Base-by-base conservation (phyloP, 208 protist species). In the Phytomonas francai region DNA sequence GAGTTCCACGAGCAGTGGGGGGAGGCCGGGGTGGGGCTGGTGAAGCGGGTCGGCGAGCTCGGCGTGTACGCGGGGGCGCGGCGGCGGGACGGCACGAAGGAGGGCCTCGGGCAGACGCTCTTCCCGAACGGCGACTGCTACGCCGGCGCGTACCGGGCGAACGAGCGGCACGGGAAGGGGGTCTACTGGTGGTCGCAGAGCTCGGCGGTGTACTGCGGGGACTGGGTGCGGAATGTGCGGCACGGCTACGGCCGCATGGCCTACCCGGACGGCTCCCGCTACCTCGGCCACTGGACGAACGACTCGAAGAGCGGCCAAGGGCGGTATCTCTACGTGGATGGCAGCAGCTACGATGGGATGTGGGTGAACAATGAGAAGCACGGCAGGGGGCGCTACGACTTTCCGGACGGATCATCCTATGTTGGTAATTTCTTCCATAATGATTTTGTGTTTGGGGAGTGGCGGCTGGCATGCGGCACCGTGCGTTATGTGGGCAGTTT, bases 1-100 rank as follows among this genome's bases (percentile, higher is more conserved):
- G 91, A 94, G 49, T 93, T 90, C 79, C 86, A 94, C 73, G 87
- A 90, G 29, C 80, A 95, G 71, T 92, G 81, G 83, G 87, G 85
- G 25, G 82, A 90, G 29, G 45, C 73, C 36, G 87, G 86, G 19
- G 76, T 86, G 0, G 85, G 83, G 36, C 54, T 92, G 61, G 88
- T 96, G 27, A 92, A 92, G 77, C 82, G 81, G 45, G 88, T 96
- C 64, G 91, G 91, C 54, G 91, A 96, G 80, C 80, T 96, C n/a
- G 91, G 91, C 58, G 75, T 94, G 2, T 96, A 89, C 70, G 29
- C 81, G n/a, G 91, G 91, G 16, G 70, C 81, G 2, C 82, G 88
- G 4, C 65, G 81, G 62, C 68, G 76, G 2, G 81, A 91, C 72
- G 83, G 85, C n/a, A 92, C 85, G n/a, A 96, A 96, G 69, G 73